phyloP scores from a whole-genome alignment of 805 yeast species.

The Wickerhamiella musiphila region DNA sequence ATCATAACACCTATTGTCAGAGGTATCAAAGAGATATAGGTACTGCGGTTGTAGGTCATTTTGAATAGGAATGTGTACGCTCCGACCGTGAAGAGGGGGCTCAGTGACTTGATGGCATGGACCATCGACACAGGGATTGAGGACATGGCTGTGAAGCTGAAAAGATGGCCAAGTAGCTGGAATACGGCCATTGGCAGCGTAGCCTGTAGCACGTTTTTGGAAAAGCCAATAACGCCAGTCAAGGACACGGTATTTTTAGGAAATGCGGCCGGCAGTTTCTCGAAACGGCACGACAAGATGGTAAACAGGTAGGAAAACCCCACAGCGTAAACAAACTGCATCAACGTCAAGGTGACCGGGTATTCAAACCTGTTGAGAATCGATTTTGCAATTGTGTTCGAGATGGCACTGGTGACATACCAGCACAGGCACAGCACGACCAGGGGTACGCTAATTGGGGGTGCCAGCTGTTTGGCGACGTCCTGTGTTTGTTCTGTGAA shows the following conservation, averaged over 20 bases:
- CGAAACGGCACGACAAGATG: slow-evolving; percentile 27
- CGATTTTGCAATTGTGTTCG: slow-evolving; percentile 65
- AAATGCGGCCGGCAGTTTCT: slow-evolving; percentile 17
- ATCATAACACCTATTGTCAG: slow-evolving; percentile 72
- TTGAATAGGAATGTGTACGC: slow-evolving; percentile 51
- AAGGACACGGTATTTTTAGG: slow-evolving; percentile 21
- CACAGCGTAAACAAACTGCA: slow-evolving; percentile 66
- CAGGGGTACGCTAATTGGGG: slow-evolving; percentile 29
- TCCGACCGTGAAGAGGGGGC: slow-evolving; percentile 75
- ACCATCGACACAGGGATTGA: slow-evolving; percentile 87
- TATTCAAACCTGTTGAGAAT: slow-evolving; percentile 52
- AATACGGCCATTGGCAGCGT: slow-evolving; percentile 91
- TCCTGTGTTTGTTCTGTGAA: slow-evolving; percentile 18
- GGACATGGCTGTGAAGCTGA: slow-evolving; percentile 83
- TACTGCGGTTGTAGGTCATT: slow-evolving; percentile 38
- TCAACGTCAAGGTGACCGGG: slow-evolving; percentile 80
- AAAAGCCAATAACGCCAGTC: slow-evolving; percentile 15
- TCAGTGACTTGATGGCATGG: slow-evolving; percentile 81
- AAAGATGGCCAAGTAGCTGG: slow-evolving; percentile 82
- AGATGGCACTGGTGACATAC: slow-evolving; percentile 67
- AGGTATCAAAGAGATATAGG: slow-evolving; percentile 68
- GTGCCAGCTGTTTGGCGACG: slow-evolving; percentile 24
- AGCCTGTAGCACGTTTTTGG: slow-evolving; percentile 16
- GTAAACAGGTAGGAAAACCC: slow-evolving; percentile 27
- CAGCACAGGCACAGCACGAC: slow-evolving; percentile 47